Base-by-base conservation (phyloP, 768 basidiomycete genomes). In the Boletus huronensis region DNA sequence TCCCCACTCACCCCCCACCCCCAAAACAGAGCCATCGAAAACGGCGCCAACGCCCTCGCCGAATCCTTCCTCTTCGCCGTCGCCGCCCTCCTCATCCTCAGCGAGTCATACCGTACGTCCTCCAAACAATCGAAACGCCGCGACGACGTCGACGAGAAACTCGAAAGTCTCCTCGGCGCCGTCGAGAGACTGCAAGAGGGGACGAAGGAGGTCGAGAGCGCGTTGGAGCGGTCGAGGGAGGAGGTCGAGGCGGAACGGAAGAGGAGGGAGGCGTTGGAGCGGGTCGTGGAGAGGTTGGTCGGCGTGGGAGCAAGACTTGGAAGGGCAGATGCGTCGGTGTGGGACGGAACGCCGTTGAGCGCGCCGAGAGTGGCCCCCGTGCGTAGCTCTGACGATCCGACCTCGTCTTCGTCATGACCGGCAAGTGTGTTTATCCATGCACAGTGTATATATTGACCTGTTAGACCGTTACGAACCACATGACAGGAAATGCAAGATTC, bases 61-160 rank as follows among this genome's bases (percentile, higher is more conserved):
- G 91, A 93, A 70, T 88, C 88, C 0, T 93, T 93, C 60, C 78
- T 93, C 3, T 93, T 93, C 64, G 65, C 74, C 19, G 91, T 93
- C 2, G 90, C 91, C 0, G 84, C 86, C 2, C 70, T 70, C 0
- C 75, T 93, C 6, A 92, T 94, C 53, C 55, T 92, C 11, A 85
- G 85, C 2, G 91, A 94, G 68, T 75, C 84, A 23, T 93, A 82
- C 79, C 85, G 91, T 0, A 79, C 82, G 1, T 86, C 88, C 0
- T 77, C 87, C 19, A 88, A 77, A 54, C 77, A 84, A 55, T 78
- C 83, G 0, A 87, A 81, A 64, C 83, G 87, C n/a, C 75, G 88
- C 42, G 88, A 86, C 58, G 75, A 73, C 45, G 84, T 93, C 8
- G 83, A 88, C 57, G 90, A 92, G 49, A 76, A 80, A 52, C 73